Conservation (phyloP, 1,139 yeast species). For the Meyerozyma smithsonii region DNA sequence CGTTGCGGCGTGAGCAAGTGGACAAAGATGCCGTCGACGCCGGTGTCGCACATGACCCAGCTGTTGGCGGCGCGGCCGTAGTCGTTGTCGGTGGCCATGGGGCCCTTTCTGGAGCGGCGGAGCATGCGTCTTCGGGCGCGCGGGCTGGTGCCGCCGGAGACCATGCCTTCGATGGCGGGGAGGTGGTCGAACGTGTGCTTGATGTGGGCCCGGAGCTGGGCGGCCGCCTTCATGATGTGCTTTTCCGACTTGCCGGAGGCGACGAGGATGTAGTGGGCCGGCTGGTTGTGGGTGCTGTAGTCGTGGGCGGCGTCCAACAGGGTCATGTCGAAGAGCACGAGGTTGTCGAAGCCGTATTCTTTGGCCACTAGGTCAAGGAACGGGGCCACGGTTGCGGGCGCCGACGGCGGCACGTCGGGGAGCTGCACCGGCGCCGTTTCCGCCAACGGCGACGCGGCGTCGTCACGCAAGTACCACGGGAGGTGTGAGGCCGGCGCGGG, state of each 20-base stretch:
- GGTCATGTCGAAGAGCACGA: slow-evolving; percentile 50
- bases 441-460: slow-evolving; percentile 34
- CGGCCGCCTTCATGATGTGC: slow-evolving; percentile 71
- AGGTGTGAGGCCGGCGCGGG: slow-evolving; percentile 7
- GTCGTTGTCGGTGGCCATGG: slow-evolving; percentile 50
- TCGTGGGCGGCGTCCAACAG: slow-evolving; percentile 36
- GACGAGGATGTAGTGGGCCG: slow-evolving; percentile 51
- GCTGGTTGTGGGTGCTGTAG: slow-evolving; percentile 27
- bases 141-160: slow-evolving; percentile 54
- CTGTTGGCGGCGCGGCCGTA: slow-evolving; percentile 58
- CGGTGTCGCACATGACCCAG: slow-evolving; percentile 79
- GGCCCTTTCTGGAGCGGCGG: slow-evolving; percentile 51
- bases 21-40: slow-evolving; percentile 55
- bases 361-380: slow-evolving; percentile 46
- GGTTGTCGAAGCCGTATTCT: slow-evolving; percentile 62
- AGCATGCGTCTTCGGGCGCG: slow-evolving; percentile 60
- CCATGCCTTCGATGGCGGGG: slow-evolving; percentile 68
- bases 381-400: slow-evolving; percentile 48
- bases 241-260: slow-evolving; percentile 76
- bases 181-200: slow-evolving; percentile 30
- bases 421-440: slow-evolving; percentile 27
- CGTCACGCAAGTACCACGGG: slow-evolving; percentile 65
- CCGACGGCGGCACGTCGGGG: slow-evolving; percentile 49
- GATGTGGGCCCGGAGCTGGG: slow-evolving; percentile 42
- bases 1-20: slow-evolving; percentile 72